A percentile compares a stretch with the other conserved stretches of the same genome.
Conservation (phyloP, 305 asterid genomes). For the Lippia alba region DNA sequence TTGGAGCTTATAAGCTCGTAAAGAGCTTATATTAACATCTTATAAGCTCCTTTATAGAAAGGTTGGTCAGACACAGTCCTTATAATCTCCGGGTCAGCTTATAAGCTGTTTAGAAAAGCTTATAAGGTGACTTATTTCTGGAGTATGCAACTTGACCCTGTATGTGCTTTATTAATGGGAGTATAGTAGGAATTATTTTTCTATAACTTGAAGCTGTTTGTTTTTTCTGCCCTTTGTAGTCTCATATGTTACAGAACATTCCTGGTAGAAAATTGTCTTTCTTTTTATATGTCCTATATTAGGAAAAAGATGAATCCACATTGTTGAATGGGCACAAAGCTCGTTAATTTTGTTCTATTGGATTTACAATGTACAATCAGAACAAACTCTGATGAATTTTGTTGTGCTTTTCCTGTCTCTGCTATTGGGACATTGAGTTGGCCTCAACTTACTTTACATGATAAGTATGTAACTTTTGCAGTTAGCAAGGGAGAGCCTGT, state of each 20-base stretch:
- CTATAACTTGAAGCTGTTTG: neutral
- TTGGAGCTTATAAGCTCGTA: no score
- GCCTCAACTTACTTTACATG: slow-evolving; percentile 6
- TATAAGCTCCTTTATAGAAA: no score
- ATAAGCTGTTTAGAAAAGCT: no score
- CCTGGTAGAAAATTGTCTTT: no score
- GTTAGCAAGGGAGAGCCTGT: slow-evolving; percentile 94
- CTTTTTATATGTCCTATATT: no score
- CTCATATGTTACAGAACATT: no score
- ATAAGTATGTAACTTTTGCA: slow-evolving; percentile 44
- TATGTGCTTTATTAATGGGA: neutral
- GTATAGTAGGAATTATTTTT: neutral
- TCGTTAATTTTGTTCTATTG: neutral
- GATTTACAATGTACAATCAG: neutral
- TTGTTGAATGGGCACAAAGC: neutral
- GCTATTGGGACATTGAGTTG: neutral
- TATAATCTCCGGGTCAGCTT: no score
- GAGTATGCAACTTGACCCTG: neutral
- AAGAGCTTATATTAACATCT: no score
- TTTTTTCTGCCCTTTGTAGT: no score
- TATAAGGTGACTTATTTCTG: neutral
- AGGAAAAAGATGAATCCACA: no score
- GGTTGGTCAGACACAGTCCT: no score
- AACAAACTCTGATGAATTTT: neutral
- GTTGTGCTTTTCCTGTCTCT: slow-evolving; percentile 13